These are phyloP conservation scores for Alternaria triticimaculans DNA, from an alignment of 2,329 filamentous ascomycete species.

Conservation along the genomic window DNA sequence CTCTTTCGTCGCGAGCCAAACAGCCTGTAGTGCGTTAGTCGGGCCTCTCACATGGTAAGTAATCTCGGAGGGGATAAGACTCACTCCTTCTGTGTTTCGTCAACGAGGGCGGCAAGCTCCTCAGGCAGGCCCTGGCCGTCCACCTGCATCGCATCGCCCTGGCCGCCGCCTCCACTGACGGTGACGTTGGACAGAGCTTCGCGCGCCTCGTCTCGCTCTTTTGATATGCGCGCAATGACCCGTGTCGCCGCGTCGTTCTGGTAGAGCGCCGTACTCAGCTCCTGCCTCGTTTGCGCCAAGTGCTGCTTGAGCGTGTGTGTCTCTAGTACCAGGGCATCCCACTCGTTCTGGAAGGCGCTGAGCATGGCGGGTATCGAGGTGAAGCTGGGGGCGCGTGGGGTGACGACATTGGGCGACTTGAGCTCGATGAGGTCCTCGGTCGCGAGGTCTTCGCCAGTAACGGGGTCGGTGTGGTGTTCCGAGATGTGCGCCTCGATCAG, in stretches of 20 bases:
- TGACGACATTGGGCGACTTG: conserved; percentile 81
- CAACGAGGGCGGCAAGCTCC: conserved; percentile 73
- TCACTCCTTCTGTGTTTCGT: conserved; percentile 80
- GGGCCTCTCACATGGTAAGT: neutral
- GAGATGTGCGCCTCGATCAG: conserved; percentile 94
- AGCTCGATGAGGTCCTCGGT: conserved; percentile 86
- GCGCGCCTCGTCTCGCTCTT: conserved; percentile 89
- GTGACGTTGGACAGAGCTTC: conserved; percentile 87
- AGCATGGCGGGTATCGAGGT: conserved; percentile 96
- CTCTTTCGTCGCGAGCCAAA: conserved; percentile 91
- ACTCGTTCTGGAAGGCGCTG: conserved; percentile 96
- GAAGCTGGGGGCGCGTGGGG: conserved; percentile 87
- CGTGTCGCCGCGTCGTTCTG: conserved; percentile 97
- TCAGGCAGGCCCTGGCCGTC: conserved; percentile 80
- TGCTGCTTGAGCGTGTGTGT: conserved; percentile 91
- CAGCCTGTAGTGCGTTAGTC: conserved; percentile 63
- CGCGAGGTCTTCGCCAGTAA: conserved; percentile 83
- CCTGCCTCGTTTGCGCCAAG: conserved; percentile 86
- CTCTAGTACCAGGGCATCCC: conserved; percentile 92
- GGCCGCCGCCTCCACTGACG: conserved; percentile 64
- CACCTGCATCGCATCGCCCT: conserved; percentile 86
- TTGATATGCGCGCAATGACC: conserved; percentile 89
- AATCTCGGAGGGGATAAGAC: conserved; percentile 36
- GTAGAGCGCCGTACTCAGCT: conserved; percentile 91
- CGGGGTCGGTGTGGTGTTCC: conserved; percentile 91